phyloP scores from a whole-genome alignment of 1,139 yeast species.

The Nematodospora anomalae region DNA sequence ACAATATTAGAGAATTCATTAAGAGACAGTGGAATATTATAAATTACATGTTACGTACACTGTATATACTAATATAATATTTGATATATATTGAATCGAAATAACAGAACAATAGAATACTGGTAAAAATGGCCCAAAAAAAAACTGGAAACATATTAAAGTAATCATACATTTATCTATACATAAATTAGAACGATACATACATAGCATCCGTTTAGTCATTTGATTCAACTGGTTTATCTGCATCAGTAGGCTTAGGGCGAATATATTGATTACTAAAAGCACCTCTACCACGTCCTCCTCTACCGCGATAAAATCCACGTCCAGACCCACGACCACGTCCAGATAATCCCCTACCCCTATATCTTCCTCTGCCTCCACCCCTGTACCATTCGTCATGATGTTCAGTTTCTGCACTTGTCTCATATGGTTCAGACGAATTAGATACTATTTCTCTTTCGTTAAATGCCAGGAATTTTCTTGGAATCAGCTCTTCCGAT shows the following conservation, averaged over 20 bases:
- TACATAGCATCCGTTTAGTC: background rate
- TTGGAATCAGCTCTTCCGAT: background rate
- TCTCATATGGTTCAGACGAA: background rate
- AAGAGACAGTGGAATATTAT: conserved; percentile 81
- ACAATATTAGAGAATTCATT: conserved; percentile 82
- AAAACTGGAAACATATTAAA: no score
- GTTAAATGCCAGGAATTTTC: background rate
- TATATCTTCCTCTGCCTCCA: conserved; percentile 22
- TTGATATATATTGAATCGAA: no score
- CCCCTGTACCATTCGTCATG: conserved; percentile 10
- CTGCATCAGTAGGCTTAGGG: conserved; percentile 3
- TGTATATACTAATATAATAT: no score
- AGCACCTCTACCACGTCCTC: conserved; percentile 5
- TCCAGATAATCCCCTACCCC: conserved; percentile 21
- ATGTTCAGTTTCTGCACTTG: background rate
- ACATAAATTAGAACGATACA: background rate
- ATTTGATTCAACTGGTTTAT: background rate
- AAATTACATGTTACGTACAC: conserved; percentile 7
- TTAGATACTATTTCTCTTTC: background rate
- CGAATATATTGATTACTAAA: conserved; percentile 6
- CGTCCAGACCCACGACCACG: conserved; percentile 22
- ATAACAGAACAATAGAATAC: background rate
- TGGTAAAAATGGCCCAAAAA: no score
- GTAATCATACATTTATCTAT: background rate
- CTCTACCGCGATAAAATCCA: conserved; percentile 2